These are phyloP conservation scores for Colletotrichum incanum DNA, from an alignment of 2,329 filamentous ascomycete species.

Conservation along the genomic window DNA sequence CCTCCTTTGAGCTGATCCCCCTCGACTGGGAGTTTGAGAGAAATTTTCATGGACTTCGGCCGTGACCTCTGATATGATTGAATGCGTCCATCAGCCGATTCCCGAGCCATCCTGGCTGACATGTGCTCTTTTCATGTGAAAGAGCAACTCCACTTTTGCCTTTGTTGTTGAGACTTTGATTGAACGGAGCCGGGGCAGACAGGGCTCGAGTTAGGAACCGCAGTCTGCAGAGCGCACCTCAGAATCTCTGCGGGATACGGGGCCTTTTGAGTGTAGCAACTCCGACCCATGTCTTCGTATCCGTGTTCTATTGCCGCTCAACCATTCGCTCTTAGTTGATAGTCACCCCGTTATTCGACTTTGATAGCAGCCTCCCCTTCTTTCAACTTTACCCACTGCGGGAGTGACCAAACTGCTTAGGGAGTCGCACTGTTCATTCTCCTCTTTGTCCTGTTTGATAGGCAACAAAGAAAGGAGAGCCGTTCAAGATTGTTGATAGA, in stretches of 20 bases:
- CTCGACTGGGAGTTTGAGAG: slow-evolving; percentile 1
- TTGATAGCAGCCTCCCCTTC: neutral
- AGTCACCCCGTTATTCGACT: neutral
- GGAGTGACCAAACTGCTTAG: neutral
- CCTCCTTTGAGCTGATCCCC: neutral
- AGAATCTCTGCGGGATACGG: slow-evolving; percentile 9
- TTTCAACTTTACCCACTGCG: neutral
- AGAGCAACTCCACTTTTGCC: slow-evolving; percentile 40
- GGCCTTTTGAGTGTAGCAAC: slow-evolving; percentile 3
- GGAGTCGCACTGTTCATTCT: neutral
- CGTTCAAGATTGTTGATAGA: neutral
- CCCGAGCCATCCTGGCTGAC: slow-evolving; percentile 31
- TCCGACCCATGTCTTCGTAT: slow-evolving; percentile 33
- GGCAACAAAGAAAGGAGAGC: neutral
- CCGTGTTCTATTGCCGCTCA: slow-evolving; percentile 32
- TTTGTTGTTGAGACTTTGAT: slow-evolving; percentile 36
- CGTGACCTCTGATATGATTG: slow-evolving; percentile 27
- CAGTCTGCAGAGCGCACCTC: slow-evolving; percentile 18
- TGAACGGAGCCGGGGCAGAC: slow-evolving; percentile 23
- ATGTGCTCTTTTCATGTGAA: slow-evolving; percentile 39
- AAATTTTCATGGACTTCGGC: slow-evolving; percentile 13
- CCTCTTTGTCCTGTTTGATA: neutral
- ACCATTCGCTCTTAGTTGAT: slow-evolving; percentile 18
- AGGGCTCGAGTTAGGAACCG: slow-evolving; percentile 26
- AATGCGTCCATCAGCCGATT: slow-evolving; percentile 33